Percentiles rank a stretch among this genome's conserved stretches.
Conservation (phyloP, 2,329 filamentous ascomycete species). For the Ceratocystis harringtonii region DNA sequence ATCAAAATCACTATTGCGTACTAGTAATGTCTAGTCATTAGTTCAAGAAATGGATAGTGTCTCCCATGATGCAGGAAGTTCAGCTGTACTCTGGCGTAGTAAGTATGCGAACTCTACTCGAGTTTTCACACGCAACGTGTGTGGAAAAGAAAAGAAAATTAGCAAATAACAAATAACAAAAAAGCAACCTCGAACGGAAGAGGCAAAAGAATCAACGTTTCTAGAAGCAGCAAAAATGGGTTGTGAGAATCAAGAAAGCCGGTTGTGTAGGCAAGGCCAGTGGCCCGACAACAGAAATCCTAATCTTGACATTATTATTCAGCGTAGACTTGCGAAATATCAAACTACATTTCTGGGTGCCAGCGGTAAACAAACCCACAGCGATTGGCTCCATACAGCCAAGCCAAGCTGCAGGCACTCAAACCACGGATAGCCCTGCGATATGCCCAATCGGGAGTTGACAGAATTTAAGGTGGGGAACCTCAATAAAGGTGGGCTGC, state of each 20-base stretch:
- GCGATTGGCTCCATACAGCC: background rate
- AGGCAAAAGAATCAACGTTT: background rate
- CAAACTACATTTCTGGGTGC: too few relatives aligned
- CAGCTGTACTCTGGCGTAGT: too few relatives aligned
- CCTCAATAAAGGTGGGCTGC: background rate
- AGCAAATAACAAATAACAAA: background rate
- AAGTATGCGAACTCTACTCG: too few relatives aligned
- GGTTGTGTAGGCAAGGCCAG: background rate
- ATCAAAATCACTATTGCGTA: too few relatives aligned
- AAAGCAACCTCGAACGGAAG: too few relatives aligned
- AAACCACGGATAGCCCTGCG: background rate
- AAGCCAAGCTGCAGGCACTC: background rate
- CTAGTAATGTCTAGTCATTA: too few relatives aligned
- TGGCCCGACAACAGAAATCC: background rate
- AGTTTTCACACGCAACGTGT: too few relatives aligned
- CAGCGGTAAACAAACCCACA: too few relatives aligned
- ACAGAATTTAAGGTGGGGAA: background rate
- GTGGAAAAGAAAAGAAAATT: background rate
- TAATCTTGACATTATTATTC: background rate
- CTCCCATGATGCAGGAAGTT: too few relatives aligned
- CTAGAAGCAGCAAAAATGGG: background rate
- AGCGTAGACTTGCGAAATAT: too few relatives aligned
- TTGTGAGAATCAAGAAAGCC: background rate
- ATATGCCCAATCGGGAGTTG: background rate
- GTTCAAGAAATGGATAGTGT: too few relatives aligned